Percentiles rank a stretch among this genome's conserved stretches.
Conservation (phyloP, 1,284 basidiomycete species). For the Albatrellus sp. region DNA sequence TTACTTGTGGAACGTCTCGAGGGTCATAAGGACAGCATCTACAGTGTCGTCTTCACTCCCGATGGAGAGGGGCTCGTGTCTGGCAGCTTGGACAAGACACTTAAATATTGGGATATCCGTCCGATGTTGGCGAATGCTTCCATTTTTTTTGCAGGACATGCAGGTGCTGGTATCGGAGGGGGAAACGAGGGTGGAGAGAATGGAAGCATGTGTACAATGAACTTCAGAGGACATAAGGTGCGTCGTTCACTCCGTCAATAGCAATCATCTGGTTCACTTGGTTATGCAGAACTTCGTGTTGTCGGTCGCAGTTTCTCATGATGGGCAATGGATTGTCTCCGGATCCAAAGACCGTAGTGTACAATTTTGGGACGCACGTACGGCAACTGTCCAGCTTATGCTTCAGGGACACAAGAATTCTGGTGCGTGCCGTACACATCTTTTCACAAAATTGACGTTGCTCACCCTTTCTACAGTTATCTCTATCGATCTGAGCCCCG, state of each 20-base stretch:
- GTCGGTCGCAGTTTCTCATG: conserved; percentile 54
- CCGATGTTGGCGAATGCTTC: conserved; percentile 6
- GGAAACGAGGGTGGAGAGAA: conserved; percentile 24
- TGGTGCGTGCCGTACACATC: conserved; percentile 24
- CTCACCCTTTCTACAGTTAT: conserved; percentile 39
- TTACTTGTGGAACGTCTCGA: conserved; percentile 57
- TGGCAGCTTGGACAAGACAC: conserved; percentile 63
- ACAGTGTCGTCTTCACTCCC: conserved; percentile 65
- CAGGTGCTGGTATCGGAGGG: conserved; percentile 11
- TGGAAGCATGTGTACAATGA: conserved; percentile 41
- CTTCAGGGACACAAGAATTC: conserved; percentile 82
- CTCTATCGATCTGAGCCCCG: conserved; percentile 70
- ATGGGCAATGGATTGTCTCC: conserved; percentile 66
- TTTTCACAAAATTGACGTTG: not conserved
- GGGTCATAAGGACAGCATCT: conserved; percentile 68
- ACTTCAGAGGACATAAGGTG: conserved; percentile 62
- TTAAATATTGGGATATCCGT: conserved; percentile 64
- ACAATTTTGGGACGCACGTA: conserved; percentile 63
- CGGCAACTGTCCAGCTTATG: conserved; percentile 62
- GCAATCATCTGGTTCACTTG: conserved; percentile 8
- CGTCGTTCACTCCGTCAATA: conserved; percentile 8
- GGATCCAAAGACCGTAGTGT: conserved; percentile 73
- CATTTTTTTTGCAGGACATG: conserved; percentile 10
- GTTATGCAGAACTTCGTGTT: conserved; percentile 41
- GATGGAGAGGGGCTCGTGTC: conserved; percentile 60